A percentile compares a stretch with the other conserved stretches of the same genome.
Evolutionary conservation across 805 yeast species (phyloP).

Genomic region (Martiniozyma abietophila): DNA sequence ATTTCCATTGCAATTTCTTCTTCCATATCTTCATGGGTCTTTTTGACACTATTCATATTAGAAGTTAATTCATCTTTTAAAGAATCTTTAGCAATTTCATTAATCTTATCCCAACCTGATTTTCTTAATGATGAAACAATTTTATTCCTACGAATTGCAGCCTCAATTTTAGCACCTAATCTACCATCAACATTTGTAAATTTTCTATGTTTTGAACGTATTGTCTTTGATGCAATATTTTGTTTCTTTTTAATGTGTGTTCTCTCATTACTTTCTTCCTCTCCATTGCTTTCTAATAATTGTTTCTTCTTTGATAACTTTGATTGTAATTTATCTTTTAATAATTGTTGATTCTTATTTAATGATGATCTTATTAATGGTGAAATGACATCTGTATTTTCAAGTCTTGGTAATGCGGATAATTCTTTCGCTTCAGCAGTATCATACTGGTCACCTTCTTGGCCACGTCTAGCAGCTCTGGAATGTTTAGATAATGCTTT

Average conservation of each 20-base stretch:
- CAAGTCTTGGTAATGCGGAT: constrained; percentile 46
- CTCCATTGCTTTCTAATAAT: not conserved
- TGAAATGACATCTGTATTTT: constrained; percentile 49
- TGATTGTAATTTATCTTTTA: constrained; percentile 46
- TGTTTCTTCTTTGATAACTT: constrained; percentile 17
- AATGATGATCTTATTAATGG: constrained; percentile 59
- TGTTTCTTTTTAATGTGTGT: constrained; percentile 14
- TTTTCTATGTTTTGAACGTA: constrained; percentile 13
- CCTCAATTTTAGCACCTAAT: constrained; percentile 41
- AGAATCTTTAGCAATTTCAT: constrained; percentile 34
- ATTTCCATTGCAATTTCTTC: constrained; percentile 10
- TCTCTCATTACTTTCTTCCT: constrained; percentile 1
- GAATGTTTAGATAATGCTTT: constrained; percentile 49
- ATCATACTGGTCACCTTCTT: constrained; percentile 32
- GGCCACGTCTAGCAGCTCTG: constrained; percentile 74
- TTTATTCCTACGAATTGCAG: constrained; percentile 55
- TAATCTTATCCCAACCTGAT: constrained; percentile 65
- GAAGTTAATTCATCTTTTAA: constrained; percentile 11
- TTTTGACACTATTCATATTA: constrained; percentile 14
- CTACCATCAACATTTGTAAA: constrained; percentile 14
- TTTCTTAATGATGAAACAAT: constrained; percentile 55
- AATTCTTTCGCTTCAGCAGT: constrained; percentile 37
- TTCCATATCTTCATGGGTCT: constrained; percentile 8
- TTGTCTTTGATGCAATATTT: constrained; percentile 21
- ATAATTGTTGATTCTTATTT: constrained; percentile 49